Evolutionary conservation across 73 alveolate genomes (phyloP), one percentile per base, ranked within the genome.

Genomic region (Paramecium sonneborni): DNA sequence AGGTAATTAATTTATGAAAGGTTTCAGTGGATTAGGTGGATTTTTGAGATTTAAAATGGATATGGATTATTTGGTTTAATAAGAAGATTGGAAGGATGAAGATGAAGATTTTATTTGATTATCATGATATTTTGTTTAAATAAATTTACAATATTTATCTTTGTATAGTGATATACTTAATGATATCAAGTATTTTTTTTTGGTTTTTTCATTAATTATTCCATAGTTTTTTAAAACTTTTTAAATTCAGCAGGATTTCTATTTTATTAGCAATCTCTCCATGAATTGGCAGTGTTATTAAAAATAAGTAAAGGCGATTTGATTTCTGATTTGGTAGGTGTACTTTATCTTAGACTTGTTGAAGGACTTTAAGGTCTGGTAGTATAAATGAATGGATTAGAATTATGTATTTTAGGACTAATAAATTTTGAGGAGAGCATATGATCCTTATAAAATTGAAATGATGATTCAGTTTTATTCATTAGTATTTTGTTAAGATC

Each of bases 21-120:
- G 99, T 62, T 98, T 98, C 91, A 97, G 98, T 69, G 99, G 99
- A 85, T 96, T 98, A 68, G 99, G 99, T 12, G 99, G 99, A 58
- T 96, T 98, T 95, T 94, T 98, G 74, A 96, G 99, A 93, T 98
- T 96, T 92, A 96, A 97, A 88, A 84, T 98, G 48, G 99, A 98
- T 37, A 55, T 95, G 52, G 97, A 94, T 58, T 93, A 96, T 57
- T 26, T 92, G 7, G 96, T 57, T 30, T 52, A 84, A 26, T 68
- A 93, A n/a, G 96, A 93, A 90, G 92, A 88, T 52, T 88, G 92
- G 72, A 68, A 88, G 8, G 96, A 93, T 68, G 92, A 85, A 82
- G 96, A 93, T 88, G 96, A 93, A 24, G 96, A 90, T 37, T 93
- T 93, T 92, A 88, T 88, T 57, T 88, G 94, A 88, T 86, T 35